These are phyloP conservation scores for Penicillium sp. DNA, from an alignment of 2,329 filamentous ascomycete species.

Conservation along the genomic window DNA sequence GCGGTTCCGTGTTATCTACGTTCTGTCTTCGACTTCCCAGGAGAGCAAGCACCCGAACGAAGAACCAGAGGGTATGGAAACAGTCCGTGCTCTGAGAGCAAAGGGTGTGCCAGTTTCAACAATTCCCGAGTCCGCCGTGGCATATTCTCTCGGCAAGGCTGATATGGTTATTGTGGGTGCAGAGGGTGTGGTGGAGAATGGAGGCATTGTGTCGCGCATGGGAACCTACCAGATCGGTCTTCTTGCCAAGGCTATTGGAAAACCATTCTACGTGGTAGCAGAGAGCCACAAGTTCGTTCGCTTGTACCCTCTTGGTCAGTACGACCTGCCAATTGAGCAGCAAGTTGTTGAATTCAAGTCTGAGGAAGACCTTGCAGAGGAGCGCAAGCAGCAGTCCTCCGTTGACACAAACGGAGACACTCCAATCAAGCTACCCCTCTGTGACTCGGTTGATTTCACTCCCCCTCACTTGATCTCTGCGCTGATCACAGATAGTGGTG, in stretches of 20 bases:
- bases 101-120: constrained; percentile 80
- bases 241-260: constrained; percentile 68
- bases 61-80: constrained; percentile 63
- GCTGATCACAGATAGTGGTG: constrained; percentile 63
- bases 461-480: constrained; percentile 62
- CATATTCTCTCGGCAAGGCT: constrained; percentile 73
- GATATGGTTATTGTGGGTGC: constrained; percentile 65
- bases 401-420: constrained; percentile 16
- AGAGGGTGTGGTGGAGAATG: constrained; percentile 91
- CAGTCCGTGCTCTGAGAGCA: constrained; percentile 67
- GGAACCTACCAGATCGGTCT: constrained; percentile 84
- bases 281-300: constrained; percentile 97
- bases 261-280: constrained; percentile 84
- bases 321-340: constrained; percentile 77
- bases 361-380: constrained; percentile 46
- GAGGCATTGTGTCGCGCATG: constrained; percentile 84
- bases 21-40: constrained; percentile 45
- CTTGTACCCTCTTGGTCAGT: constrained; percentile 77
- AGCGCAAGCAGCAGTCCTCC: constrained; percentile 44
- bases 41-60: constrained; percentile 25
- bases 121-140: constrained; percentile 71
- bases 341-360: constrained; percentile 71
- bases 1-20: constrained; percentile 81
- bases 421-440: constrained; percentile 23
- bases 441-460: constrained; percentile 47